Evolutionary conservation across 495 filamentous ascomycete genomes (phyloP).

Genomic region (Schizothecium vesticola): DNA sequence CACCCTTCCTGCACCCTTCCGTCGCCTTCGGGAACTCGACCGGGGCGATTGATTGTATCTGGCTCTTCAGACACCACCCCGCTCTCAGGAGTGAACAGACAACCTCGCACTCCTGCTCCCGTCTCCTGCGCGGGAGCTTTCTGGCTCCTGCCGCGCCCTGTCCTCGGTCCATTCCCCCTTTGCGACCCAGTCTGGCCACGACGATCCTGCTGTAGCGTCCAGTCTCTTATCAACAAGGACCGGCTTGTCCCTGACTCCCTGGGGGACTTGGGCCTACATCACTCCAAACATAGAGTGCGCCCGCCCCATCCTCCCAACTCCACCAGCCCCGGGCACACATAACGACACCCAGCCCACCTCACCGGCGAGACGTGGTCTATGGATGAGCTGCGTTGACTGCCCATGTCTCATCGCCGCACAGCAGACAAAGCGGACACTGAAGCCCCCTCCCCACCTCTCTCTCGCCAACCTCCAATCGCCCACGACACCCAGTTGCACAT

Average conservation of each 20-base stretch:
- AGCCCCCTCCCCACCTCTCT: slow-evolving; percentile 9
- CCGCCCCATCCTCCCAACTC: slow-evolving; percentile 18
- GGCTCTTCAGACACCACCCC: slow-evolving; percentile 3
- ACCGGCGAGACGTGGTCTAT: neutral
- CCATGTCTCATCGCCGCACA: slow-evolving; percentile 21
- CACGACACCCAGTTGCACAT: slow-evolving; percentile 16
- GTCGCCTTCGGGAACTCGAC: slow-evolving; percentile 10
- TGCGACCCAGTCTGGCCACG: slow-evolving; percentile 8
- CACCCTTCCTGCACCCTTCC: slow-evolving; percentile 18
- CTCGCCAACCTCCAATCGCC: neutral
- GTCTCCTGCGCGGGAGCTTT: slow-evolving; percentile 1
- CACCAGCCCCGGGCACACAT: neutral
- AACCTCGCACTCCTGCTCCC: slow-evolving; percentile 1
- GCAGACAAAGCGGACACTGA: slow-evolving; percentile 25
- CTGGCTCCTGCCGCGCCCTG: neutral
- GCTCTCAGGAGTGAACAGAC: neutral
- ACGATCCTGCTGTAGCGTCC: slow-evolving; percentile 15
- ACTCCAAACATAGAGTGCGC: slow-evolving; percentile 24
- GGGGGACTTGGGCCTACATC: slow-evolving; percentile 7
- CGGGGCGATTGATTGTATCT: slow-evolving; percentile 9
- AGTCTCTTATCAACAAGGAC: slow-evolving; percentile 4
- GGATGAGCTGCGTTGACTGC: slow-evolving; percentile 9
- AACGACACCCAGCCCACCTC: slow-evolving; percentile 1
- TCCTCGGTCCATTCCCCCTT: neutral
- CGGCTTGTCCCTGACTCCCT: neutral